Conservation (phyloP, 2,329 filamentous ascomycete genomes). For the Talaromyces pinophilus region DNA sequence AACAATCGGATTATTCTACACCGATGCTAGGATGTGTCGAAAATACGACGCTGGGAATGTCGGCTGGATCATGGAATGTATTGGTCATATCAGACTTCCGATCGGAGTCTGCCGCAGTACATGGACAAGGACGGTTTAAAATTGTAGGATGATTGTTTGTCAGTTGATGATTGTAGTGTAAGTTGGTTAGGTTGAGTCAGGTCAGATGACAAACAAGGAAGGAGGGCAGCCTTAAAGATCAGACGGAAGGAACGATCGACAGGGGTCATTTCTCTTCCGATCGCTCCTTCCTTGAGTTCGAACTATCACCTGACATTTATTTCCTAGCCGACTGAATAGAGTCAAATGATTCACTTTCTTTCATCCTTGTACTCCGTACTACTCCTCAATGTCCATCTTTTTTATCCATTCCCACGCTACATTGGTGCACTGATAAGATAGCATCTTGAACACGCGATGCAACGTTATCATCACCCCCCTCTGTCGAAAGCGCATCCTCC, state of each 20-base stretch:
- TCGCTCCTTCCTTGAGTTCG: neutral
- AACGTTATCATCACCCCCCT: conserved; percentile 15
- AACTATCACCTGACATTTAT: neutral
- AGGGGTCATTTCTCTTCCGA: neutral
- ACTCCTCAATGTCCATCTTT: neutral
- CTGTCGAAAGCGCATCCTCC: conserved; percentile 12
- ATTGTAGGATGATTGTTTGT: neutral
- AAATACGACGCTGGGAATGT: conserved; percentile 7
- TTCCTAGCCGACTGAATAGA: neutral
- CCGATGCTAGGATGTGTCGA: neutral
- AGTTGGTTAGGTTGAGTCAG: neutral
- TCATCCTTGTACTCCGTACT: neutral
- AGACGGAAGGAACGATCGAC: conserved; percentile 6
- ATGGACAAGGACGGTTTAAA: neutral
- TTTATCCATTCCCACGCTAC: neutral
- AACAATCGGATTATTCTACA: neutral
- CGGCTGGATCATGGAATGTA: conserved; percentile 6
- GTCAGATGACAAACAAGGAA: neutral
- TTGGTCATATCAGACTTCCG: neutral
- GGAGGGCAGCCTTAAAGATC: neutral
- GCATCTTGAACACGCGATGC: conserved; percentile 13
- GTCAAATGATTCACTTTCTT: neutral
- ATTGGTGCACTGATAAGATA: conserved; percentile 3
- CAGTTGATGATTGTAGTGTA: neutral
- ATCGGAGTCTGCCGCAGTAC: neutral